Evolutionary conservation across 2,329 filamentous ascomycete genomes (phyloP).

Genomic region (Cladosporium austrohemisphaericum): DNA sequence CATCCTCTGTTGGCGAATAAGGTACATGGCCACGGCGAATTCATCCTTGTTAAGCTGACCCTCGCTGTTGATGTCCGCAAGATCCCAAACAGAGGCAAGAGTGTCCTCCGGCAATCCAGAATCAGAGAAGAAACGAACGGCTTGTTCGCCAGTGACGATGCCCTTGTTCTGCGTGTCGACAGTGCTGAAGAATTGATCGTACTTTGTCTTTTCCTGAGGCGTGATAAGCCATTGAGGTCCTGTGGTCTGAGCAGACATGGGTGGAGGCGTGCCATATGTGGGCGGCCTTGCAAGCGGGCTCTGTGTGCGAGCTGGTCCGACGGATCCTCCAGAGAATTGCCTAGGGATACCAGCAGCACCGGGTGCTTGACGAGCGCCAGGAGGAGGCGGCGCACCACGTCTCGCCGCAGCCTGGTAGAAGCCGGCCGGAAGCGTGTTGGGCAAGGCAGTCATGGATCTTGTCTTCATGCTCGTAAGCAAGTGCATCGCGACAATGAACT

Average conservation of each 20-base stretch:
- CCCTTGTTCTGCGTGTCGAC: constrained; percentile 79
- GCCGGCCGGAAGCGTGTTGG: constrained; percentile 73
- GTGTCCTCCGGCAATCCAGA: constrained; percentile 84
- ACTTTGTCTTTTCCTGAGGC: constrained; percentile 77
- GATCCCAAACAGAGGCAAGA: constrained; percentile 93
- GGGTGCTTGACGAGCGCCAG: constrained; percentile 37
- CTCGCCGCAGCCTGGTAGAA: constrained; percentile 87
- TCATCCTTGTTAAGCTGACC: constrained; percentile 83
- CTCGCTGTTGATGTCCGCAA: constrained; percentile 88
- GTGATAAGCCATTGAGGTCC: constrained; percentile 77
- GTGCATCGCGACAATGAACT: constrained; percentile 99
- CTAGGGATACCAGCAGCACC: constrained; percentile 63
- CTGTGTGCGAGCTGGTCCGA: constrained; percentile 53
- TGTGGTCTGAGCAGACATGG: constrained; percentile 51
- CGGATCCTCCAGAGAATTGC: constrained; percentile 67
- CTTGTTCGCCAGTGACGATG: constrained; percentile 88
- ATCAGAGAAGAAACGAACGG: constrained; percentile 89
- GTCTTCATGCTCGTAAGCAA: constrained; percentile 87
- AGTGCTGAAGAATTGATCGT: constrained; percentile 79
- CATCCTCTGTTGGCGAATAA: constrained; percentile 84
- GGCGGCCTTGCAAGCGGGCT: constrained; percentile 54
- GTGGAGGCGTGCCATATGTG: constrained; percentile 45
- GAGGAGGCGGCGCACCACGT: constrained; percentile 50
- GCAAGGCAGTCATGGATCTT: constrained; percentile 73
- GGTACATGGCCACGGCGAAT: constrained; percentile 95